These are phyloP conservation scores for Trichoderma citrinoviride DNA, from an alignment of 2,329 filamentous ascomycete species.

Conservation along the genomic window DNA sequence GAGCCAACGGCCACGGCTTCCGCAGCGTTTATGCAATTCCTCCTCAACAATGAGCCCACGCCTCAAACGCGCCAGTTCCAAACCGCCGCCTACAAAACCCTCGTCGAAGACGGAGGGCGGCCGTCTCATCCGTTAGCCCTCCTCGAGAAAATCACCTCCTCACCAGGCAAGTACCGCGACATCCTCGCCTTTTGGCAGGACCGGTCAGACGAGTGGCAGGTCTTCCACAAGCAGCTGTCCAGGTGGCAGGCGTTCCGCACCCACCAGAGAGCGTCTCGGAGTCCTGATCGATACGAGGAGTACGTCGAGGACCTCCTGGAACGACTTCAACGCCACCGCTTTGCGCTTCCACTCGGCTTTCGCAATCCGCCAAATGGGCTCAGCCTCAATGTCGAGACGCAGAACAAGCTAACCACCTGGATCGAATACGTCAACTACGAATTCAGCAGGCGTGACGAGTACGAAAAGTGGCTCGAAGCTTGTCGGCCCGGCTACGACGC, in stretches of 20 bases:
- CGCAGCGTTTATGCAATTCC: too few species aligned
- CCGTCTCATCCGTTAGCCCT: constrained; percentile 18
- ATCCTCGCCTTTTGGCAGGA: constrained; percentile 20
- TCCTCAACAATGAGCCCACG: background rate
- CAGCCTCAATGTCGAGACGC: background rate
- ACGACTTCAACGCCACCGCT: constrained; percentile 10
- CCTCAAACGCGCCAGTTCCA: background rate
- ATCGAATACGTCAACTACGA: constrained; percentile 21
- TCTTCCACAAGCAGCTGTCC: constrained; percentile 17
- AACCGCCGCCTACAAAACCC: constrained; percentile 5
- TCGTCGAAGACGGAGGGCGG: constrained; percentile 19
- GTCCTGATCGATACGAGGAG: background rate
- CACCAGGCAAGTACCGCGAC: constrained; percentile 12
- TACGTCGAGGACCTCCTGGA: constrained; percentile 16
- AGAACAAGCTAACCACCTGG: constrained; percentile 18
- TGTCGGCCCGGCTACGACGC: constrained; percentile 14
- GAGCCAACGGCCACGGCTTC: too few species aligned
- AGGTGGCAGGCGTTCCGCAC: constrained; percentile 18
- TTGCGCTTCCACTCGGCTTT: constrained; percentile 8
- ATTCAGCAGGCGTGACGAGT: constrained; percentile 11
- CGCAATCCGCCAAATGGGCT: background rate
- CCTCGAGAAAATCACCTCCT: background rate
- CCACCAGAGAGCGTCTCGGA: constrained; percentile 8
- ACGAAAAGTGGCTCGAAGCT: constrained; percentile 17
- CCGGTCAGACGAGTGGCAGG: constrained; percentile 15